Evolutionary conservation across 163 green algal species (phyloP), one percentile per base, ranked within the genome.

Genomic region (Botryococcus braunii): DNA sequence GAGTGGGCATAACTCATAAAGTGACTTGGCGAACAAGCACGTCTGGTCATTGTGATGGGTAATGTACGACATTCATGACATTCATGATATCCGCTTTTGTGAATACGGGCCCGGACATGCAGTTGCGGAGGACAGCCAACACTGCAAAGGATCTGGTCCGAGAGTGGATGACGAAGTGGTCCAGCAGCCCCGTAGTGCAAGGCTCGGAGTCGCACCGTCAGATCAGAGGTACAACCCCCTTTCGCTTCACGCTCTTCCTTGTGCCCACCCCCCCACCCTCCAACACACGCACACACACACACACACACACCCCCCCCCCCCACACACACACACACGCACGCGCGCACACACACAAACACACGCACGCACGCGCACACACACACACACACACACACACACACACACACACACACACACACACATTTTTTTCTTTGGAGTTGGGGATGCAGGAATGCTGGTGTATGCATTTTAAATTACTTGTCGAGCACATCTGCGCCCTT

Each of bases 101-200:
- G 1, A 65, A 4, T 43, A 65, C 8, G 7, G 6, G 57, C 2
- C 1, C 29, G 13, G 35, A 11, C 50, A 5, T 40, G 48, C 70
- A 80, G 74, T 66, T 83, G 50, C 61, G 77, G 8, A 48, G 68
- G 17, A 79, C 74, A 27, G 77, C 77, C 8, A 74, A 83, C 57
- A 67, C 74, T 23, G 77, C 77, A 25, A 82, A 83, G 63, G 61
- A 55, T 27, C 70, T 83, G 47, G 74, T 83, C 35, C 71, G 68
- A 49, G 59, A 74, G 43, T 82, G 80, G 59, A 50, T 83, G 5
- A 35, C 36, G 4, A 68, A 68, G 9, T 83, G 76, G 76, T 58
- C 60, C n/a, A 71, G 65, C 48, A 55, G 41, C 25, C 43, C 41
- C 21, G 5, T 39, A 7, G 49, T 83, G 35, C 27, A 29, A 38